Evolutionary conservation across 441 rosid genomes (phyloP).

Genomic region (Arabidopsis lyrata): DNA sequence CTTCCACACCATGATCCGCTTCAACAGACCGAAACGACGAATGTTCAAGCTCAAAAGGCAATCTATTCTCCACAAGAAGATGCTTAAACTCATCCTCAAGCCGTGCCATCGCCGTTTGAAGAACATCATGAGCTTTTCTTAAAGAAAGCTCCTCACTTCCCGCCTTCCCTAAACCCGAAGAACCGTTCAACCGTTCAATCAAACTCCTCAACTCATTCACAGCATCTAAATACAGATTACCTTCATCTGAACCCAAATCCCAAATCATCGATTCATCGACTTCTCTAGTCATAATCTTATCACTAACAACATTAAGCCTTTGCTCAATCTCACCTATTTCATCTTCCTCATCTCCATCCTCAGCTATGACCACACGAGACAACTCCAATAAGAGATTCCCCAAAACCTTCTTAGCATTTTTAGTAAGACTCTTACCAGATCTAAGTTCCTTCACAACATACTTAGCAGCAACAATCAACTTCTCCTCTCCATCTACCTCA

Average conservation of each 20-base stretch:
- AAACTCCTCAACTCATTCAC: conserved; percentile 62
- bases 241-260: conserved; percentile 69
- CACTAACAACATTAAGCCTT: conserved; percentile 58
- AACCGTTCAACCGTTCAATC: conserved; percentile 59
- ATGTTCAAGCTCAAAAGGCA: conserved; percentile 72
- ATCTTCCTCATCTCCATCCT: conserved; percentile 45
- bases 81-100: conserved; percentile 87
- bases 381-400: conserved; percentile 68
- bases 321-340: conserved; percentile 52
- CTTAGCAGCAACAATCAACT: conserved; percentile 72
- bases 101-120: conserved; percentile 88
- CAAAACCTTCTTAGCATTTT: conserved; percentile 62
- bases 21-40: conserved; percentile 74
- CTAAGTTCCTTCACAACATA: conserved; percentile 63
- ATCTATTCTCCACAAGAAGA: conserved; percentile 70
- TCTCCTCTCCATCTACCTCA: conserved; percentile 64
- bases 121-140: conserved; percentile 73
- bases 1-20: conserved; percentile 59
- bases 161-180: conserved; percentile 26
- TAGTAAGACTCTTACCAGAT: conserved; percentile 64
- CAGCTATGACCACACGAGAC: conserved; percentile 51
- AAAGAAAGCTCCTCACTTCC: conserved; percentile 52
- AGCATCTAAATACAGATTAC: conserved; percentile 58
- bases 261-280: conserved; percentile 80
- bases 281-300: conserved; percentile 76